Base-by-base conservation (phyloP, 192 early-diverging fungal species). In the Mortierella claussenii region DNA sequence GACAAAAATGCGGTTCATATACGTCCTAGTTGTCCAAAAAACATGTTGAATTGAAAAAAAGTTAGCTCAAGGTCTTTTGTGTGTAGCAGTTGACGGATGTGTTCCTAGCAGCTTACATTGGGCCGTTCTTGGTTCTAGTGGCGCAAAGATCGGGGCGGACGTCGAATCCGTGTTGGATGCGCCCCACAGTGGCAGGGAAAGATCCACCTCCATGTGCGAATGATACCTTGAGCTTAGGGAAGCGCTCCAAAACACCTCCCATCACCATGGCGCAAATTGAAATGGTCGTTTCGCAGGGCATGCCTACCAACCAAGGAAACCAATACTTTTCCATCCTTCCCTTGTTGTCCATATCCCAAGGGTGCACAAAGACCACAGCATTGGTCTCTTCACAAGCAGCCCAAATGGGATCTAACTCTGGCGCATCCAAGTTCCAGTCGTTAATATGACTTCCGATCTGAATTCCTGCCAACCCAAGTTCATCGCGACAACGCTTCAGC, bases 401-500 rank as follows among this genome's bases (percentile, higher is more conserved):
- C 89, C 89, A 90, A 45, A 90, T 73, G 12, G 81, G 82, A 51
- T 90, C 86, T 42, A 90, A 68, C 55, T 90, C 89, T 17, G 87
- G 88, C 3, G 89, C 88, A 55, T 89, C 89, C 47, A 90, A 65
- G 68, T 90, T 90, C 89, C 89, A 90, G 44, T 90, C 86, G 30
- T 84, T 84, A 42, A 87, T 74, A 23, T 89, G 87, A 56, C 84
- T 84, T 60, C 89, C 89, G 46, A 90, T 90, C 74, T 90, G 89
- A 30, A 88, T 80, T 12, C 89, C 89, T 5, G 71, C 60, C 43
- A 90, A 55, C 3, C 89, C 89, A 13, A 90, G 79, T 51, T 90
- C 89, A 26, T 87, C 76, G 18, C 89, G 74, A 60, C 89, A 90
- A 36, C 89, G 89, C 40, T 58, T 79, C 33, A 90, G 53, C 46